Conservation (phyloP, 768 basidiomycete genomes). For the Cystobasidium onofrii region DNA sequence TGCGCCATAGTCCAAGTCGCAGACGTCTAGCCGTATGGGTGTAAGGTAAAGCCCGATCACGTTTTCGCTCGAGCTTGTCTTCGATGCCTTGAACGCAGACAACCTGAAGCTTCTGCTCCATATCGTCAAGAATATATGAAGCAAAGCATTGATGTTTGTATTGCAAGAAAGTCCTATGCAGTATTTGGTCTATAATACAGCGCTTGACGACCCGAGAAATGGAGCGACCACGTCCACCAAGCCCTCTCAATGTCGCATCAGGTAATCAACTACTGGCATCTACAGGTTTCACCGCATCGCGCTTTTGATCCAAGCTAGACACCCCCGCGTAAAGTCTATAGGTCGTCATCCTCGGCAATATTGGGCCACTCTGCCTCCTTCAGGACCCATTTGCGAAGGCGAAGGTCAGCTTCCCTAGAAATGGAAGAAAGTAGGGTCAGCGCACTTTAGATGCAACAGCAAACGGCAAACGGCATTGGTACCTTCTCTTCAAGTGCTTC, state of each 20-base stretch:
- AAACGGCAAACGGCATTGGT: neutral
- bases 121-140: neutral
- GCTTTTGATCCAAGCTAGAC: no score
- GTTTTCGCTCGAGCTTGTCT: neutral
- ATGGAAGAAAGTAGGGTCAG: neutral
- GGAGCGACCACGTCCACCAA: no score
- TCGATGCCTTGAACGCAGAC: no score
- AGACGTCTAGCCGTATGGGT: no score
- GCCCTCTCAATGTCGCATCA: no score
- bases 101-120: no score
- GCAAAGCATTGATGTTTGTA: neutral
- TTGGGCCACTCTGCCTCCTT: neutral
- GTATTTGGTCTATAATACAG: neutral
- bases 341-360: neutral
- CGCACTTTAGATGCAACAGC: neutral
- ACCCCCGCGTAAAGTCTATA: no score
- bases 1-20: constrained; percentile 11
- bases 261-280: no score
- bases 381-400: constrained; percentile 10
- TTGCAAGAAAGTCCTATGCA: neutral
- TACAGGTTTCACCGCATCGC: no score
- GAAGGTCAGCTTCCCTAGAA: constrained; percentile 23
- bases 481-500: constrained; percentile 24
- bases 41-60: neutral
- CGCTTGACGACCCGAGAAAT: no score